Percentiles rank a stretch among this genome's conserved stretches.
Evolutionary conservation across 768 basidiomycete genomes (phyloP).

Genomic region (Daedaleopsis nitida): DNA sequence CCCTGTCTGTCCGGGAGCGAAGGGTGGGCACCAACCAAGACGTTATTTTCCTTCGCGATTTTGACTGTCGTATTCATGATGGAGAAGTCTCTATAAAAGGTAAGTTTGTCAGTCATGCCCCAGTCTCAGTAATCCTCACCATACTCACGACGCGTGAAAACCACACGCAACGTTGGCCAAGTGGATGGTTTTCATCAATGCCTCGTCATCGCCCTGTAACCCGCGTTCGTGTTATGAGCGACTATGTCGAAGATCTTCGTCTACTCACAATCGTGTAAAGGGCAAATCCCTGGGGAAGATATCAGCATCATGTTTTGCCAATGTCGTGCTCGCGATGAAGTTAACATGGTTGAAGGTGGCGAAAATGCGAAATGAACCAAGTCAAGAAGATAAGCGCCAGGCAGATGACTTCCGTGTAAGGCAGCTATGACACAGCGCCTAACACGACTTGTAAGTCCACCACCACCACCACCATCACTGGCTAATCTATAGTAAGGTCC

Average conservation of each 20-base stretch:
- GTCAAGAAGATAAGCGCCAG: too few species aligned
- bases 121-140: too few species aligned
- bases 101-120: too few species aligned
- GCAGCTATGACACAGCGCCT: too few species aligned
- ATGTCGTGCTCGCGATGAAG: neutral
- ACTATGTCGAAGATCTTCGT: too few species aligned
- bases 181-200: constrained; percentile 38
- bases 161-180: constrained; percentile 60
- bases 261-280: constrained; percentile 30
- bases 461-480: neutral
- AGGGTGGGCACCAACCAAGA: constrained; percentile 68
- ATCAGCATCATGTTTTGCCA: neutral
- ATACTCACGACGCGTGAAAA: constrained; percentile 59
- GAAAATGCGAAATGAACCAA: too few species aligned
- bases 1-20: constrained; percentile 65
- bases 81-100: constrained; percentile 53
- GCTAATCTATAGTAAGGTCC: neutral
- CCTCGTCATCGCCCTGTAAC: constrained; percentile 32
- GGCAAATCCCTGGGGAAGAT: constrained; percentile 26
- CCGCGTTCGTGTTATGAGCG: neutral
- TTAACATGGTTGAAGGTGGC: too few species aligned
- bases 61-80: constrained; percentile 65
- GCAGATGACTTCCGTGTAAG: too few species aligned
- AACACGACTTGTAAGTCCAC: neutral
- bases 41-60: constrained; percentile 56